These are phyloP conservation scores for Camellia oleifera DNA, from an alignment of 179 eudicot genomes.

Conservation along the genomic window DNA sequence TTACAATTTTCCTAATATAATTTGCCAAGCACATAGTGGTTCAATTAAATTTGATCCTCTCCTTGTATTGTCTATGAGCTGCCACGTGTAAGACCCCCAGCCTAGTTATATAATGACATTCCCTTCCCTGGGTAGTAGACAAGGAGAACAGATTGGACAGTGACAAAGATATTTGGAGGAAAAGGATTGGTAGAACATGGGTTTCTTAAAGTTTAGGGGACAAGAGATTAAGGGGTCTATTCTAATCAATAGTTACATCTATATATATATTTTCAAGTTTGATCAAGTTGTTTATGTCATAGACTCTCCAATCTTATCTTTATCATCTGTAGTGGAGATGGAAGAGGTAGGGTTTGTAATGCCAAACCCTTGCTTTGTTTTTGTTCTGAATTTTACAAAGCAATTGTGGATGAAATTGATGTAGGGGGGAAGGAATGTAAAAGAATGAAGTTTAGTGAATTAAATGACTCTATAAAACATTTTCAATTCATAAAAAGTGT, in stretches of 20 bases:
- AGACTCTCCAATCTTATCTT: neutral
- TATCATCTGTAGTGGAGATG: neutral
- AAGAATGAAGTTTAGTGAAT: no score
- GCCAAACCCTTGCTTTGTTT: neutral
- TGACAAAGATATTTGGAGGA: neutral
- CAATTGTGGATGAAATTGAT: neutral
- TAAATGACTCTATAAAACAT: no score
- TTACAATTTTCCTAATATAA: no score
- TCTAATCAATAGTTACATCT: neutral
- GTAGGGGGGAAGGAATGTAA: neutral
- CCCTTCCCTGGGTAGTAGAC: neutral
- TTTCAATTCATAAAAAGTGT: no score
- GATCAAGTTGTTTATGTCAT: neutral
- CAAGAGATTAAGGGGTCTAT: slow-evolving; percentile 3
- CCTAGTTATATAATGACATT: neutral
- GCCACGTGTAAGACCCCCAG: slow-evolving; percentile 4
- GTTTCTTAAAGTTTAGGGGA: neutral
- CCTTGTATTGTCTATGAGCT: neutral
- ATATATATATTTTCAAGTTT: neutral
- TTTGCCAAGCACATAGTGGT: no score
- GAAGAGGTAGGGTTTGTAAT: no score
- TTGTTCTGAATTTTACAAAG: neutral
- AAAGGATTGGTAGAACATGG: slow-evolving; percentile 3
- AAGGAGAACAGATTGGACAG: neutral
- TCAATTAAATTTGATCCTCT: neutral